Conservation (phyloP, 179 eudicot species). For the Nepenthes alata region DNA sequence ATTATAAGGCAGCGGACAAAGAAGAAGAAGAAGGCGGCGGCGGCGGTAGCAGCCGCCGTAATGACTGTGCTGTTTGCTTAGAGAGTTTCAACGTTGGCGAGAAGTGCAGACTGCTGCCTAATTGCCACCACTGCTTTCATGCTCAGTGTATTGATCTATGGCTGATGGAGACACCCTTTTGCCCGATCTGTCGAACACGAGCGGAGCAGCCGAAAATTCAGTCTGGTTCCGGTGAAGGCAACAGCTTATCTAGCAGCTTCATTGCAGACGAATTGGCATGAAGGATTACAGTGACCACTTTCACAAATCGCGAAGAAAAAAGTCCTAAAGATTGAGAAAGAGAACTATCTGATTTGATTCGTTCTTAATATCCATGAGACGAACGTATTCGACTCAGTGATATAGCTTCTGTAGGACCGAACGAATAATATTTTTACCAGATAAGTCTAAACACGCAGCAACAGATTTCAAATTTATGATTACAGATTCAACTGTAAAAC, state of each 20-base stretch:
- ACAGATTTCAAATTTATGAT: too few relatives aligned
- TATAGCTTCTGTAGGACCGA: too few relatives aligned
- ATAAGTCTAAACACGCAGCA: too few relatives aligned
- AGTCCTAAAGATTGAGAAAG: too few relatives aligned
- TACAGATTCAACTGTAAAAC: too few relatives aligned
- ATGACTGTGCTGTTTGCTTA: slow-evolving; percentile 73
- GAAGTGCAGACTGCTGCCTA: slow-evolving; percentile 54
- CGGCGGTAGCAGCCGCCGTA: slow-evolving; percentile 11
- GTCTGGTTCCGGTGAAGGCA: neutral
- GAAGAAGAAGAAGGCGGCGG: too few relatives aligned
- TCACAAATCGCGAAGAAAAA: too few relatives aligned
- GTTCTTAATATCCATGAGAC: too few relatives aligned
- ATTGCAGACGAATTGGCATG: neutral
- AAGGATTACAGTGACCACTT: neutral
- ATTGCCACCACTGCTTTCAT: slow-evolving; percentile 57
- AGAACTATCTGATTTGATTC: too few relatives aligned
- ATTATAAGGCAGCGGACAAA: slow-evolving; percentile 26
- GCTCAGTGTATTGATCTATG: slow-evolving; percentile 59
- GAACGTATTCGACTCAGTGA: too few relatives aligned
- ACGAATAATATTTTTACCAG: too few relatives aligned
- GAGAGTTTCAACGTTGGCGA: slow-evolving; percentile 50
- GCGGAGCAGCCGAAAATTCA: neutral
- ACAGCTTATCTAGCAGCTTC: neutral
- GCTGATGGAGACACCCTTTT: slow-evolving; percentile 48
- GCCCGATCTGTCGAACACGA: slow-evolving; percentile 52